Evolutionary conservation across 371 early-diverging fungal species (phyloP), one percentile per base, ranked within the genome.

Genomic region (Rhizopus delemar): DNA sequence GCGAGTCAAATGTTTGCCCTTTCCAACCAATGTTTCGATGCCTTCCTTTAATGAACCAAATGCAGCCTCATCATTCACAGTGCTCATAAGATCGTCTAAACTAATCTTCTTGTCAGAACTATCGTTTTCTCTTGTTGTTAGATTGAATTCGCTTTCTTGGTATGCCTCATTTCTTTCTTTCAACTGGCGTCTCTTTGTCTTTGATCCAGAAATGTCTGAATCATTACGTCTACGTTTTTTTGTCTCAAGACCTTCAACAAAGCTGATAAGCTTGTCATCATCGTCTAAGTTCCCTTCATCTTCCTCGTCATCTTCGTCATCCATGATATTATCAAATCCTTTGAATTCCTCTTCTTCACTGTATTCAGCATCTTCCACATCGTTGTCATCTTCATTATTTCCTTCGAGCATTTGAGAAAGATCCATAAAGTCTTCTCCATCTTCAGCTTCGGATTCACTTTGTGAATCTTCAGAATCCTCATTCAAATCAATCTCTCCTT

Each of bases 131-230:
- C 75, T 80, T 6, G 83, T 78, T 12, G 77, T 59, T 45, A 93
- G 69, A 59, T 90, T 89, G 71, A 84, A 94, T 70, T 93, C 93
- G 5, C 81, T 86, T 68, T 93, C 93, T 32, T 85, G 75, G 53
- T 84, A 89, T 1, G 85, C 87, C 70, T 93, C 93, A 2, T 85
- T 88, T 32, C 77, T 68, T 72, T 90, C 88, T 39, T 77, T 69
- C 8, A 84, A 54, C 41, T 71, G 71, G 53, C 78, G 77, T 52
- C 74, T 77, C 45, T 78, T 72, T 61, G 81, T 64, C 41, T 65
- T 52, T 41, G 62, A 68, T 22, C 63, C 70, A 12, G 48, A 12
- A 4, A n/a, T 15, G 13, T 75, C 73, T 39, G 77, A 72, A 13
- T 72, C 83, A 22, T 66, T 70, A 39, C 59, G 61, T 60, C 72